Base-by-base conservation (phyloP, 192 early-diverging fungal genomes). In the Podila epicladia region DNA sequence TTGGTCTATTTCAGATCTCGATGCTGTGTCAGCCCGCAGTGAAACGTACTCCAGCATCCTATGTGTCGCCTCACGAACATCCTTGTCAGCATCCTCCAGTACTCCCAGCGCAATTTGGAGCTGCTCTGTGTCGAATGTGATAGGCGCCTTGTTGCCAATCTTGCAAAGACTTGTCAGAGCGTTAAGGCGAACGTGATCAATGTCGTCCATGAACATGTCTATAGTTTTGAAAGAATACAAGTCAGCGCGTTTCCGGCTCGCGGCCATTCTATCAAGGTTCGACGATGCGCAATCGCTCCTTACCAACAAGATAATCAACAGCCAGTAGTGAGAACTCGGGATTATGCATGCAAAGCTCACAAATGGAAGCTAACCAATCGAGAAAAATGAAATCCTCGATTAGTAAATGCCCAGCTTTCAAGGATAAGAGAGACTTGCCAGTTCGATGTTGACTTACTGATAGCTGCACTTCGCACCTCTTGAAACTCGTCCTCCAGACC, bases 181-280 rank as follows among this genome's bases (percentile, higher is more conserved):
- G 50, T 95, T 92, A 8, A 96, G 72, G 0, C 97, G 92, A 5
- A 99, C 93, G 49, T 85, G 85, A 70, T 94, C 90, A 73, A 94
- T 94, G 75, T 97, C 96, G 83, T 99, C 97, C 83, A 98, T 97
- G 71, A 99, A 96, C 95, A 99, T 99, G 65, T 98, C 97, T 91
- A 72, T 61, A 7, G 8, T 26, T 28, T 24, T 1, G 29, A 61
- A 32, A 5, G 9, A 33, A 9, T 12, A 31, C 1, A 61, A 55
- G 11, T 55, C 6, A 55, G 75, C 22, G 22, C 20, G 24, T 45
- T 11, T 4, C 8, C 13, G 29, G 35, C 31, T 37, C 6, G 28
- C 24, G 26, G 19, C 9, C 68, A 29, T 24, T 15, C 19, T 20
- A 5, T 22, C 22, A 58, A 15, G 45, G 9, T 31, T 48, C 5